These are phyloP conservation scores for Aspergillus biplanus DNA, from an alignment of 495 filamentous ascomycete species.

Conservation along the genomic window DNA sequence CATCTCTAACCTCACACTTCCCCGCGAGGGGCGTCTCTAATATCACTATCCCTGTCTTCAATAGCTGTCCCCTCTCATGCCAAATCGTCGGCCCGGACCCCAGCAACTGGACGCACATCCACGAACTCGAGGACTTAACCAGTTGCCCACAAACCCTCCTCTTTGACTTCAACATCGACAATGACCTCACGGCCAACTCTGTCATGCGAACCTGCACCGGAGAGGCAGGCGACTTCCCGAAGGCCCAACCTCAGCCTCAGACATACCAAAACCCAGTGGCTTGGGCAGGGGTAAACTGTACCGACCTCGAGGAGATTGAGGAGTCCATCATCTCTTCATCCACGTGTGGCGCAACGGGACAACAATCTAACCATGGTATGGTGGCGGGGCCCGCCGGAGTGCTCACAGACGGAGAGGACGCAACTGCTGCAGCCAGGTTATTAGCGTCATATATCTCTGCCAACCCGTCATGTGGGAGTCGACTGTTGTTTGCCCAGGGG, in stretches of 20 bases:
- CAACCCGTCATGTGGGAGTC: not conserved
- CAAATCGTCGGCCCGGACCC: not conserved
- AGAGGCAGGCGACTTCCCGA: not conserved
- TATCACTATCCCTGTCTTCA: not conserved
- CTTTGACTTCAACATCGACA: slow-evolving; percentile 2
- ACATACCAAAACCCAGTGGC: not conserved
- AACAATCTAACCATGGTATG: not conserved
- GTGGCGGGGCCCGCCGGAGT: not conserved
- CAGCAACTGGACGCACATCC: slow-evolving; percentile 1
- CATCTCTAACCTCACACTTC: not conserved
- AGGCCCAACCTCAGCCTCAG: not conserved
- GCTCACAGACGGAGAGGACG: not conserved
- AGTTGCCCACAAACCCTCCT: not conserved
- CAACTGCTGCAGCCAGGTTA: not conserved
- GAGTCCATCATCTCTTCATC: not conserved
- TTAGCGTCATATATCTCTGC: not conserved
- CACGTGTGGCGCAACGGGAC: not conserved
- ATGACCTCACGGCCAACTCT: not conserved
- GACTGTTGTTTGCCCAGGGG: not conserved
- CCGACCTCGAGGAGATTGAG: not conserved
- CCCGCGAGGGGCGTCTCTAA: not conserved
- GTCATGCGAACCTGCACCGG: not conserved
- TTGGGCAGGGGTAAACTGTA: not conserved
- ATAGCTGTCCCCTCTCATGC: not conserved
- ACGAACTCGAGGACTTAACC: not conserved